These are phyloP conservation scores for Aspergillus cavernicola DNA, from an alignment of 495 filamentous ascomycete species.

Conservation along the genomic window DNA sequence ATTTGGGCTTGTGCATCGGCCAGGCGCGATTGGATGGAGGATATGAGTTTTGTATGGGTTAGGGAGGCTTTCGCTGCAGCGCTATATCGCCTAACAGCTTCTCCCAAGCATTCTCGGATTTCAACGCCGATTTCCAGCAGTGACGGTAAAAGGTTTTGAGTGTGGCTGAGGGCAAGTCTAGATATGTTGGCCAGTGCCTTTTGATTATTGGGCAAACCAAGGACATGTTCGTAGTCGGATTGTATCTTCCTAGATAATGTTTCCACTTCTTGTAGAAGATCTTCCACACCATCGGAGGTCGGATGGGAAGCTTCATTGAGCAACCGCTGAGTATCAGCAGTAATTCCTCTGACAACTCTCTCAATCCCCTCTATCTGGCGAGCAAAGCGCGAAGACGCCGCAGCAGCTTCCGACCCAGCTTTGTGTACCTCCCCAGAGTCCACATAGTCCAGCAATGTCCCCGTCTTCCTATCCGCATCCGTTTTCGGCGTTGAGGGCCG, in stretches of 20 bases:
- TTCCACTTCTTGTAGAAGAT: constrained; percentile 78
- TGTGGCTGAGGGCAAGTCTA: constrained; percentile 81
- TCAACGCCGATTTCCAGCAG: constrained; percentile 67
- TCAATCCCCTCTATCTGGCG: constrained; percentile 50
- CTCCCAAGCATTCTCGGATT: constrained; percentile 67
- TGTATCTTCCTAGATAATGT: constrained; percentile 79
- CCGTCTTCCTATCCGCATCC: constrained; percentile 29
- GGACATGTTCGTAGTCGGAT: constrained; percentile 78
- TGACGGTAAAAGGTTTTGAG: constrained; percentile 80
- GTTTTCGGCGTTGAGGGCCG: constrained; percentile 41
- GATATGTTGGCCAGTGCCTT: constrained; percentile 77
- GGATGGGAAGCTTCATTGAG: constrained; percentile 31
- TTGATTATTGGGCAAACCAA: constrained; percentile 60
- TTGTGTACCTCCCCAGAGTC: constrained; percentile 61
- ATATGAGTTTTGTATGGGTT: constrained; percentile 74
- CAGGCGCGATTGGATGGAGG: constrained; percentile 69
- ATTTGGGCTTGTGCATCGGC: constrained; percentile 66
- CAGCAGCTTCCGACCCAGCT: constrained; percentile 51
- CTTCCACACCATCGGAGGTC: constrained; percentile 43
- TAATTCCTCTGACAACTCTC: constrained; percentile 48
- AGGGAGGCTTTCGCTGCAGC: constrained; percentile 55
- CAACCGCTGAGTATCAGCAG: constrained; percentile 51
- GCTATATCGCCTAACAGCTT: constrained; percentile 62
- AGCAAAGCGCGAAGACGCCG: constrained; percentile 49
- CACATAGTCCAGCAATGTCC: constrained; percentile 68